Percentiles rank a stretch among this genome's conserved stretches.
Evolutionary conservation across 768 basidiomycete species (phyloP).

Genomic region (Multifurca ochricompacta): DNA sequence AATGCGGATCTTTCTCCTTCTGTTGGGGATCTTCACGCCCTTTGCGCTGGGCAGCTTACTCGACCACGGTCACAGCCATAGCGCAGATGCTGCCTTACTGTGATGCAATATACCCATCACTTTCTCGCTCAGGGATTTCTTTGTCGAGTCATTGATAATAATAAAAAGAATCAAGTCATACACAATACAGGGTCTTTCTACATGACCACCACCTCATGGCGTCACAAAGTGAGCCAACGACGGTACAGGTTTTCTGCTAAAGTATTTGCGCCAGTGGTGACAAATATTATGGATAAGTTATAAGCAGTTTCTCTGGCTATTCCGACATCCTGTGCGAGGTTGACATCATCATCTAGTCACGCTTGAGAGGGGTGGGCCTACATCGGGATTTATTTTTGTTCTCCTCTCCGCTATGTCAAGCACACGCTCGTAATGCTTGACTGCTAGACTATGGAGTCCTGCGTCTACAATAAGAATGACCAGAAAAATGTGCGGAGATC

Average conservation of each 20-base stretch:
- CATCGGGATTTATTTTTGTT: slow-evolving; percentile 28
- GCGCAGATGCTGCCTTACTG: not conserved
- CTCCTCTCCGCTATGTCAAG: slow-evolving; percentile 51
- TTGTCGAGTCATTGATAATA: not conserved
- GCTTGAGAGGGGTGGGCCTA: slow-evolving; percentile 22
- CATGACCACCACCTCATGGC: not conserved
- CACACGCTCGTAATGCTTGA: slow-evolving; percentile 75
- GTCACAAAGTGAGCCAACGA: slow-evolving; percentile 67
- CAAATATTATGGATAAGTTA: slow-evolving; percentile 79
- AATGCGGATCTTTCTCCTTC: slow-evolving; percentile 12
- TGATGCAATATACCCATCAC: not conserved
- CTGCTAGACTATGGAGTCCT: slow-evolving; percentile 80
- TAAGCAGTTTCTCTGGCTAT: slow-evolving; percentile 77
- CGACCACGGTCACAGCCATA: slow-evolving; percentile 13
- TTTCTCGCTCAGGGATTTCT: not conserved
- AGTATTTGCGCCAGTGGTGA: slow-evolving; percentile 65
- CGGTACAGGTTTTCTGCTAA: slow-evolving; percentile 65
- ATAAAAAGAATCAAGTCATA: not conserved
- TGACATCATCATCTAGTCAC: not conserved
- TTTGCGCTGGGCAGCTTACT: slow-evolving; percentile 14
- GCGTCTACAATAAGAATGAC: not conserved
- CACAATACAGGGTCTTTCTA: not conserved
- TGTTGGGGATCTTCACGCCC: slow-evolving; percentile 17
- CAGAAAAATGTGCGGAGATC: not conserved
- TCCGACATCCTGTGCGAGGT: slow-evolving; percentile 34